Evolutionary conservation across 495 filamentous ascomycete genomes (phyloP).

Genomic region (Neurospora hispaniola): DNA sequence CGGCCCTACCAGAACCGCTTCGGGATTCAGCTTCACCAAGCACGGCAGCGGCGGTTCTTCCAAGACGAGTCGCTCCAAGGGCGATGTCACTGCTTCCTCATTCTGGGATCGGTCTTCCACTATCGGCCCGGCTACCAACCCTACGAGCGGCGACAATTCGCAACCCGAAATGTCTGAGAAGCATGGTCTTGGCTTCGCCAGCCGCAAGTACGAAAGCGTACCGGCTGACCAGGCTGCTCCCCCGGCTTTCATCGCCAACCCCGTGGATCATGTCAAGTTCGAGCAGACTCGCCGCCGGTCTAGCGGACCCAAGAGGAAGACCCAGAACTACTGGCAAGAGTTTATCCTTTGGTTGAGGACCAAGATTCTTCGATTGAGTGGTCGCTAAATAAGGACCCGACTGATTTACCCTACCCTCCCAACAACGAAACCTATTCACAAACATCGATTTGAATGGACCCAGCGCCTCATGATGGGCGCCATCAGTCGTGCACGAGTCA

Average conservation of each 20-base stretch:
- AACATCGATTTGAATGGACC: not conserved
- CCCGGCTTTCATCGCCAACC: constrained; percentile 12
- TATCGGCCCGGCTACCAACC: constrained; percentile 5
- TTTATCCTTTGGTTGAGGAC: constrained; percentile 47
- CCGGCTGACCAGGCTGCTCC: constrained; percentile 18
- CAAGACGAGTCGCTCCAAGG: not conserved
- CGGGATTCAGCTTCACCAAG: not conserved
- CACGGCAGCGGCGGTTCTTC: not conserved
- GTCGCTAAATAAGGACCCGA: constrained; percentile 8
- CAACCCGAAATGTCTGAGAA: constrained; percentile 10
- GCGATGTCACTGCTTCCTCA: not conserved
- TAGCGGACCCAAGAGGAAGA: constrained; percentile 41
- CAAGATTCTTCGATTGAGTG: constrained; percentile 33
- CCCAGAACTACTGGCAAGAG: constrained; percentile 40
- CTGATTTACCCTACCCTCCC: too few relatives aligned
- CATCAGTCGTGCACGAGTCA: not conserved
- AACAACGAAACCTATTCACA: not conserved
- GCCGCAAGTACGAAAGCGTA: constrained; percentile 34
- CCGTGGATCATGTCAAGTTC: constrained; percentile 25
- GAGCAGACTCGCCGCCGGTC: constrained; percentile 21
- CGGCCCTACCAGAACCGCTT: constrained; percentile 4
- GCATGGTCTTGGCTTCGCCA: constrained; percentile 22
- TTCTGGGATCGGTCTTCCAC: not conserved
- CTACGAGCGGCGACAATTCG: not conserved
- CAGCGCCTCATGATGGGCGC: not conserved